A percentile compares a stretch with the other conserved stretches of the same genome.
Evolutionary conservation across 2,329 filamentous ascomycete species (phyloP).

Genomic region (Ascosphaera aggregata): DNA sequence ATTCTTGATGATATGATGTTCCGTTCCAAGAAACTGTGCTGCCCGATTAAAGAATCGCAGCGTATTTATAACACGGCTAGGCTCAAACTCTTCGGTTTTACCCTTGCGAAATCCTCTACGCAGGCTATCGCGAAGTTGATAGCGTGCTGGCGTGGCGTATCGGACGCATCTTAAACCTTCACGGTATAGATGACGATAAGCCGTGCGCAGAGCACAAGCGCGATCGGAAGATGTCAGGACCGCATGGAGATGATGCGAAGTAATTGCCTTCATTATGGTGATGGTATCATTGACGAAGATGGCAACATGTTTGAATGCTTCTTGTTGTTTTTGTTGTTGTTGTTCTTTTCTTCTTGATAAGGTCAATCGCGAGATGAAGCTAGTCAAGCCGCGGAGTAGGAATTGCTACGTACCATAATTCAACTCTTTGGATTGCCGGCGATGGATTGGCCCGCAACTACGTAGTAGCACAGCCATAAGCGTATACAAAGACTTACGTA

Average conservation of each 20-base stretch:
- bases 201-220: constrained; percentile 6
- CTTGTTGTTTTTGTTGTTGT: constrained; percentile 8
- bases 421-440: no score
- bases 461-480: no score
- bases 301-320: constrained; percentile 6
- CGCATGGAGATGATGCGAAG: neutral
- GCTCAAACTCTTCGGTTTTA: constrained; percentile 15
- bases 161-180: constrained; percentile 29
- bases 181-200: constrained; percentile 34
- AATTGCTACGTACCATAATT: no score
- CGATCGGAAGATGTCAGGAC: neutral
- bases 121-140: constrained; percentile 24
- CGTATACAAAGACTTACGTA: no score
- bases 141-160: constrained; percentile 33
- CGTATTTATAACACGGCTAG: constrained; percentile 20
- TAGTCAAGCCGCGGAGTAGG: no score
- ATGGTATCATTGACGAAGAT: constrained; percentile 11
- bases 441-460: no score
- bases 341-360: no score
- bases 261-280: neutral
- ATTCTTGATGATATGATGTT: constrained; percentile 25
- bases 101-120: constrained; percentile 19
- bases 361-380: no score
- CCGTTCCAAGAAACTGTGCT: constrained; percentile 16
- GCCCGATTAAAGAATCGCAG: constrained; percentile 21